phyloP scores from a whole-genome alignment of 129 eudicot species.

The Chrysanthemum lavandulifolium region DNA sequence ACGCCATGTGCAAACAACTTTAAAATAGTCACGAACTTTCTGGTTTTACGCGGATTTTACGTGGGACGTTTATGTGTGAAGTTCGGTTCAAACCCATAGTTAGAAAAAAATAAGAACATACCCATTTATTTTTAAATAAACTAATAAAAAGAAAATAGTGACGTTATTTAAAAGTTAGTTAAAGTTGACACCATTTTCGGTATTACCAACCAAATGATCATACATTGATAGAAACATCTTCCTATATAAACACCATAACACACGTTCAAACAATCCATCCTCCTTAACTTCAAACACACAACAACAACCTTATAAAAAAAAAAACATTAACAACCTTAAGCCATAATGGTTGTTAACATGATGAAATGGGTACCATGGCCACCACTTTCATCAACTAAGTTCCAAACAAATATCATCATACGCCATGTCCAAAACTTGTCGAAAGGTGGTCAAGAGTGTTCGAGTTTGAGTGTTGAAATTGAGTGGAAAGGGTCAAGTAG shows the following conservation, averaged over 20 bases:
- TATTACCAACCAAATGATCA: slow-evolving; percentile 13
- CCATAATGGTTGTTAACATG: slow-evolving; percentile 51
- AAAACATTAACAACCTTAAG: background rate
- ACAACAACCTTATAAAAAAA: background rate
- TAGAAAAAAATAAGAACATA: too few relatives aligned
- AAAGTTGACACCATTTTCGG: slow-evolving; percentile 7
- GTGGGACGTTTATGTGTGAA: too few relatives aligned
- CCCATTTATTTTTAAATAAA: too few relatives aligned
- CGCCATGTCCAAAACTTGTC: slow-evolving; percentile 27
- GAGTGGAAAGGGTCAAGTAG: slow-evolving; percentile 59
- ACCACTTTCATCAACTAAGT: slow-evolving; percentile 49
- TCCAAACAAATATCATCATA: slow-evolving; percentile 38
- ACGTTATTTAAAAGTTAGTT: slow-evolving; percentile 8
- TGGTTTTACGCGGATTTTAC: too few relatives aligned
- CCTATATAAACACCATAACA: slow-evolving; percentile 15
- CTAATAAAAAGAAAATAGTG: too few relatives aligned
- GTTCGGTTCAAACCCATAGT: too few relatives aligned
- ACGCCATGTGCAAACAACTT: too few relatives aligned
- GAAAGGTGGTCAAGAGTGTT: slow-evolving; percentile 1
- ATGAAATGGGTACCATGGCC: slow-evolving; percentile 77
- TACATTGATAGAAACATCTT: background rate
- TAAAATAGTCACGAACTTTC: too few relatives aligned
- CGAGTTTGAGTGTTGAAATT: slow-evolving; percentile 46
- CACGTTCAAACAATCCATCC: slow-evolving; percentile 6
- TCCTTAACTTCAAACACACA: slow-evolving; percentile 20